These are phyloP conservation scores for Fusarium vanettenii DNA, from an alignment of 2,329 filamentous ascomycete genomes.

Conservation along the genomic window DNA sequence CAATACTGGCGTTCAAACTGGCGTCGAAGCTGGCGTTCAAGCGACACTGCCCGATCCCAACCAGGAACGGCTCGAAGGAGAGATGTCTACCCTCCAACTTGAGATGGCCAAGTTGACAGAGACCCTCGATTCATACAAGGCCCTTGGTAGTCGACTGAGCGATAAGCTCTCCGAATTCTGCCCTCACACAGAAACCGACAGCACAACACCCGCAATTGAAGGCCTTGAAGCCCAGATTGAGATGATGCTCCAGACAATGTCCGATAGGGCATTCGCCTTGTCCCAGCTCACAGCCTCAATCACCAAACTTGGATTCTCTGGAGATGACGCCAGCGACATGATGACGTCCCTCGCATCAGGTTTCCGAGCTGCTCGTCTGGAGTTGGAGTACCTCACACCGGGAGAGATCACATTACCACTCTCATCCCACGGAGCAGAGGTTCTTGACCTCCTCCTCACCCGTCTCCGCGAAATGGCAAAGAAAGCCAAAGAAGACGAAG, in stretches of 20 bases:
- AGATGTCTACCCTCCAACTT: conserved; percentile 60
- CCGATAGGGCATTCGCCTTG: conserved; percentile 62
- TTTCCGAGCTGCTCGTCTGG: conserved; percentile 68
- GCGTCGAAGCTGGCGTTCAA: conserved; percentile 23
- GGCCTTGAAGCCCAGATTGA: conserved; percentile 57
- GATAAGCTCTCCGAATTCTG: conserved; percentile 47
- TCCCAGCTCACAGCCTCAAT: conserved; percentile 59
- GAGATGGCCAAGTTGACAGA: conserved; percentile 61
- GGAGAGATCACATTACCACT: conserved; percentile 67
- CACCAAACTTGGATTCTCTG: conserved; percentile 62
- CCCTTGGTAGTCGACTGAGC: conserved; percentile 53
- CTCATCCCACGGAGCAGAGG: conserved; percentile 63
- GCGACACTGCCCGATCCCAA: conserved; percentile 54
- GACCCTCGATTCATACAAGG: conserved; percentile 60
- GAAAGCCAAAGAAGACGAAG: conserved; percentile 60
- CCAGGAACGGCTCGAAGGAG: conserved; percentile 56
- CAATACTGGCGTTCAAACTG: conserved; percentile 8
- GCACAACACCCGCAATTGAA: conserved; percentile 33
- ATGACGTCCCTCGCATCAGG: conserved; percentile 59
- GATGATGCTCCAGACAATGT: conserved; percentile 57
- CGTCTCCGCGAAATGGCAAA: conserved; percentile 62
- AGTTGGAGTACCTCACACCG: conserved; percentile 71
- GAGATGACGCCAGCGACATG: conserved; percentile 60
- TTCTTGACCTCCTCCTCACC: conserved; percentile 65
- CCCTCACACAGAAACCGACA: conserved; percentile 3